Percentiles rank a stretch among this genome's conserved stretches.
Conservation (phyloP, 164 flowering plant genomes). For the Macadamia integrifolia region DNA sequence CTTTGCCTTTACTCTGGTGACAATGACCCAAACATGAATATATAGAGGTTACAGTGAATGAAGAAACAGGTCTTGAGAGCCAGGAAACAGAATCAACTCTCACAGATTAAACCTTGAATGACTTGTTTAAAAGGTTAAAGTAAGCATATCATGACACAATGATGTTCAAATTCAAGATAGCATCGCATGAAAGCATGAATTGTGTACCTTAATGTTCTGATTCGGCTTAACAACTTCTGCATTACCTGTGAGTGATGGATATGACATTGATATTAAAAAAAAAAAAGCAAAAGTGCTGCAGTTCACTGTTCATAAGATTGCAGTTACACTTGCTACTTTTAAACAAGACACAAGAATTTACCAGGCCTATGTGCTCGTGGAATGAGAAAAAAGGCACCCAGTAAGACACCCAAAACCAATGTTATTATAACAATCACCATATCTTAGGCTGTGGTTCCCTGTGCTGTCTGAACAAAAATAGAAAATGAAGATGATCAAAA, state of each 20-base stretch:
- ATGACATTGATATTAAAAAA: not conserved
- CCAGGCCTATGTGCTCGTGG: conserved; percentile 23
- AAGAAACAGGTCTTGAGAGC: not conserved
- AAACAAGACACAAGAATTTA: not conserved
- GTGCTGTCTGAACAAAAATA: conserved; percentile 5
- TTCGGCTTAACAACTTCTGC: conserved; percentile 7
- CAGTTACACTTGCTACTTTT: not conserved
- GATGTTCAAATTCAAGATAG: not conserved
- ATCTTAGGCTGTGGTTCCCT: conserved; percentile 13
- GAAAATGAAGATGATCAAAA: not conserved
- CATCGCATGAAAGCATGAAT: conserved; percentile 22
- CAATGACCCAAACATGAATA: too few species aligned
- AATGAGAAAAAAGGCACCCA: conserved; percentile 36
- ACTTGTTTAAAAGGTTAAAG: not conserved
- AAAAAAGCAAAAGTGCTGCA: not conserved
- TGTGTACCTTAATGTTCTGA: conserved; percentile 12
- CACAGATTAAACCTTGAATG: not conserved
- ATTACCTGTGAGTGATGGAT: conserved; percentile 6
- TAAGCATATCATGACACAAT: not conserved
- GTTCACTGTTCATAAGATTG: not conserved
- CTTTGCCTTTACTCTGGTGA: too few species aligned
- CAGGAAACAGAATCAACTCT: not conserved
- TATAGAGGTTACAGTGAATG: not conserved
- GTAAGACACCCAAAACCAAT: conserved; percentile 33
- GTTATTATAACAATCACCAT: conserved; percentile 38